A percentile compares a stretch with the other conserved stretches of the same genome.
Evolutionary conservation across 305 asterid species (phyloP).

Genomic region (Solanum hybrid): DNA sequence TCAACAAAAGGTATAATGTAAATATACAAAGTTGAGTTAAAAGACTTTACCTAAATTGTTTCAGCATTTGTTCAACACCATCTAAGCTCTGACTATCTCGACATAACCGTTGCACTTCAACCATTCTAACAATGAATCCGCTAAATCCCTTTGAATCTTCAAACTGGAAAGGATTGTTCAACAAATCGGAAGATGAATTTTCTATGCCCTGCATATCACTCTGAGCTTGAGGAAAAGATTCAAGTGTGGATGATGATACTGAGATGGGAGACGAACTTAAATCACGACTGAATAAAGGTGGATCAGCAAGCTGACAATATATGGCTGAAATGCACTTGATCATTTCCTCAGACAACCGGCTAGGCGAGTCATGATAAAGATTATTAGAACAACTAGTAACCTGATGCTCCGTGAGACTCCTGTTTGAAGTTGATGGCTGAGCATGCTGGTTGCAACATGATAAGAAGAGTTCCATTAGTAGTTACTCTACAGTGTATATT

Average conservation of each 20-base stretch:
- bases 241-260: constrained; percentile 27
- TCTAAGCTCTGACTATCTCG: constrained; percentile 44
- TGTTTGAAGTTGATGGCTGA: constrained; percentile 22
- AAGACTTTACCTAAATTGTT: constrained; percentile 38
- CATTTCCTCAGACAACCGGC: constrained; percentile 79
- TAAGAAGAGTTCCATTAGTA: background rate
- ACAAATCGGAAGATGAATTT: constrained; percentile 16
- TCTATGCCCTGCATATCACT: constrained; percentile 16
- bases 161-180: constrained; percentile 28
- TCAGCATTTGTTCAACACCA: constrained; percentile 48
- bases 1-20: background rate
- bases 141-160: constrained; percentile 24
- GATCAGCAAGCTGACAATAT: constrained; percentile 60
- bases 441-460: constrained; percentile 27
- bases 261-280: constrained; percentile 33
- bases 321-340: constrained; percentile 74
- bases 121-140: constrained; percentile 31
- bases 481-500: background rate
- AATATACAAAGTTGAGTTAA: background rate
- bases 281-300: constrained; percentile 30
- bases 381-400: constrained; percentile 24
- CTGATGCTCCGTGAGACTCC: constrained; percentile 21
- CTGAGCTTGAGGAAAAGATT: constrained; percentile 29
- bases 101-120: constrained; percentile 45
- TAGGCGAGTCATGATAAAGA: constrained; percentile 38